Evolutionary conservation across 805 yeast species (phyloP), one percentile per base, ranked within the genome.

Genomic region (Nakazawaea ishiwadae): DNA sequence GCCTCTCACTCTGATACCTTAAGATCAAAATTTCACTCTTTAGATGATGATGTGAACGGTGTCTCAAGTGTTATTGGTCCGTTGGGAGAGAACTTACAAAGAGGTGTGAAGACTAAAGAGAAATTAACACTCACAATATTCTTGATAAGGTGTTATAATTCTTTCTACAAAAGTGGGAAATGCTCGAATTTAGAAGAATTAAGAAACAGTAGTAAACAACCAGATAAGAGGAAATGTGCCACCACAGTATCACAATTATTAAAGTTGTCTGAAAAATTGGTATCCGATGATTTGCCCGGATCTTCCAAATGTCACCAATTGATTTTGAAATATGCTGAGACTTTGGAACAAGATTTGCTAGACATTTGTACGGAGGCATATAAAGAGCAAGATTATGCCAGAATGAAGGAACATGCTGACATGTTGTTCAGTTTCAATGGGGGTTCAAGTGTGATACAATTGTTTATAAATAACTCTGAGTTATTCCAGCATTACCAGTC

Each of bases 371-470:
- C 81, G 51, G 68, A 73, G 18, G 87, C 88, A n/a, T 85, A 84
- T 50, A 75, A 78, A 44, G 75, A 74, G 19, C 80, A 79, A 46
- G 82, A 87, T 50, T 74, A 78, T 50, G 66, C 68, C n/a, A 76
- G 75, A 40, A 80, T 93, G 83, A 79, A 76, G 52, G 88, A 81
- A 43, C 74, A 81, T 19, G 87, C 96, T 0, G 77, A 77, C 38
- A 75, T 89, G 14, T 67, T 90, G 37, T 75, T 79, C 40, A 85
- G 80, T 46, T 91, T 81, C 65, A 90, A 91, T 55, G 91, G 88
- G 15, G 96, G 96, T 10, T 71, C 76, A 9, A 80, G 83, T 44
- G 91, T 90, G 7, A 83, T 87, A 7, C 87, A 82, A 55, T 79
- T 82, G 37, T 91, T 86, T 62, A 84, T 90, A 31, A 79, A 78